A percentile compares a stretch with the other conserved stretches of the same genome.
These are phyloP conservation scores for Verticillium nubilum DNA, from an alignment of 2,329 filamentous ascomycete genomes.

Conservation along the genomic window DNA sequence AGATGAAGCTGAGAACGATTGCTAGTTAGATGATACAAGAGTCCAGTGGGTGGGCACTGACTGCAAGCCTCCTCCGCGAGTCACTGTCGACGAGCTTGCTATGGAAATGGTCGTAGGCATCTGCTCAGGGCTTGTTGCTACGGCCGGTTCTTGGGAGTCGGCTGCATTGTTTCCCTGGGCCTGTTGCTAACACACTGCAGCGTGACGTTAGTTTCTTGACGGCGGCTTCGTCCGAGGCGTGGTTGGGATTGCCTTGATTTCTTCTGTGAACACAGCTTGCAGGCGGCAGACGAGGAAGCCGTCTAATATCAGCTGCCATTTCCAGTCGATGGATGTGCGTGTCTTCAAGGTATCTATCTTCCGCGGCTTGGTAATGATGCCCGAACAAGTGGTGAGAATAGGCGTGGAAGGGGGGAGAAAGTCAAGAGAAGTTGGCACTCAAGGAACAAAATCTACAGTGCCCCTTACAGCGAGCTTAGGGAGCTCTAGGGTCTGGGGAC, in stretches of 20 bases:
- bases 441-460: too few species aligned
- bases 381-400: too few species aligned
- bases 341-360: too few species aligned
- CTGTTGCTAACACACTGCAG: slow-evolving; percentile 21
- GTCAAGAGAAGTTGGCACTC: too few species aligned
- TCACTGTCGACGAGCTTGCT: slow-evolving; percentile 4
- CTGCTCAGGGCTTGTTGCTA: neutral
- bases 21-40: neutral
- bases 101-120: slow-evolving; percentile 13
- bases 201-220: neutral
- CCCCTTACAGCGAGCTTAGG: too few species aligned
- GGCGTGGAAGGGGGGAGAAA: too few species aligned
- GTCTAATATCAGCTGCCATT: slow-evolving; percentile 1
- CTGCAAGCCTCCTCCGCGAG: slow-evolving; percentile 11
- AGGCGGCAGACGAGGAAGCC: slow-evolving; percentile 7
- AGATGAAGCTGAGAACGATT: slow-evolving; percentile 7
- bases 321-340: neutral
- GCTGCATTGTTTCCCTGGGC: slow-evolving; percentile 12
- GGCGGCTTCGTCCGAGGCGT: neutral
- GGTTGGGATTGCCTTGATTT: slow-evolving; percentile 7
- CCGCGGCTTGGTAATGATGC: neutral
- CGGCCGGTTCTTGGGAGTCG: neutral
- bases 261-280: slow-evolving; percentile 8
- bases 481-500: too few species aligned
- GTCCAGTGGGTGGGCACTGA: neutral